A percentile compares a stretch with the other conserved stretches of the same genome.
Conservation (phyloP, 192 early-diverging fungal species). For the Coemansia sp. region DNA sequence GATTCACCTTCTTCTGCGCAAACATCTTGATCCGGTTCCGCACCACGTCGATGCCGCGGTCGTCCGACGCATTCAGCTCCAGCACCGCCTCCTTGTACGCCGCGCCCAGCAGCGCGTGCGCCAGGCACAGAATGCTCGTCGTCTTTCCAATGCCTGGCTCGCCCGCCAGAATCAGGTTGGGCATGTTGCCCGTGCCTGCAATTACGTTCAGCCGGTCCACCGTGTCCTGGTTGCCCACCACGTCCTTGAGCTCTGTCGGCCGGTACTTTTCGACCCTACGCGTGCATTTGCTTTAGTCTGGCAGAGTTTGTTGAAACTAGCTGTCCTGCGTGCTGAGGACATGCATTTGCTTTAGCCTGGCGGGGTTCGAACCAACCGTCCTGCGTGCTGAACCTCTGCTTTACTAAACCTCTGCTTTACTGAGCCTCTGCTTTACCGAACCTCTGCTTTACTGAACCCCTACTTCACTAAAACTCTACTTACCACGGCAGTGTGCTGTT, state of each 20-base stretch:
- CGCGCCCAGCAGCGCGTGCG: constrained; percentile 81
- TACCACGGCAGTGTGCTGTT: constrained; percentile 46
- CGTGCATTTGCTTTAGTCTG: too few relatives aligned
- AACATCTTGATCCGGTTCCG: constrained; percentile 97
- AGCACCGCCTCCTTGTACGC: constrained; percentile 90
- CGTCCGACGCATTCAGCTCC: constrained; percentile 98
- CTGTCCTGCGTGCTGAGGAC: not conserved
- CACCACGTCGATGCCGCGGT: constrained; percentile 92
- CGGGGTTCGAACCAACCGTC: too few relatives aligned
- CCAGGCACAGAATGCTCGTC: constrained; percentile 91
- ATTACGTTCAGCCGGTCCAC: constrained; percentile 82
- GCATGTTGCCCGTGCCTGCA: constrained; percentile 90
- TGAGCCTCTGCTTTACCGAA: too few relatives aligned
- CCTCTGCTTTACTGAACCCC: too few relatives aligned
- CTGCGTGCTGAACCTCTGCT: too few relatives aligned
- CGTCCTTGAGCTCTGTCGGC: constrained; percentile 77
- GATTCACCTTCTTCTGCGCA: constrained; percentile 97
- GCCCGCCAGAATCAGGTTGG: constrained; percentile 89
- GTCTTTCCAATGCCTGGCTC: constrained; percentile 98
- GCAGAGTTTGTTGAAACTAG: too few relatives aligned
- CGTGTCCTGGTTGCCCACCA: constrained; percentile 95
- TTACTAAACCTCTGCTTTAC: too few relatives aligned
- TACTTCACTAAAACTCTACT: too few relatives aligned
- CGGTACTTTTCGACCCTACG: constrained; percentile 89
- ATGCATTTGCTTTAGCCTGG: too few relatives aligned